Evolutionary conservation across 2,329 filamentous ascomycete species (phyloP).

Genomic region (Apiospora aurea): DNA sequence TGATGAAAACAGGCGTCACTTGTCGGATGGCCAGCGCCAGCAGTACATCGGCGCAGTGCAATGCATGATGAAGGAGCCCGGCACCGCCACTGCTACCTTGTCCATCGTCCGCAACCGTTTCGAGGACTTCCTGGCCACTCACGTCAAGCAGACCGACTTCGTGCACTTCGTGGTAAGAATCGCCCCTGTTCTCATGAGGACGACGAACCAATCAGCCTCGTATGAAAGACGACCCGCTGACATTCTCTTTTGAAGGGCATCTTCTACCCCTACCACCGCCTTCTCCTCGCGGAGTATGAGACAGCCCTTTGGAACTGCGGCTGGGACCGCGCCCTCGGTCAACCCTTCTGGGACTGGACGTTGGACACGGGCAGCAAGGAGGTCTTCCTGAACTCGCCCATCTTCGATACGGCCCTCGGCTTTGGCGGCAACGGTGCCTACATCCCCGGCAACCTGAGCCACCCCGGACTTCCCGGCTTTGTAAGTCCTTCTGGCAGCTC

Average conservation of each 20-base stretch:
- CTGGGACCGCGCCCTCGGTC: conserved; percentile 31
- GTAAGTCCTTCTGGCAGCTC: not conserved
- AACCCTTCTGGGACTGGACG: conserved; percentile 36
- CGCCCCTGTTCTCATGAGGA: not conserved
- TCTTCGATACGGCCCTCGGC: conserved; percentile 29
- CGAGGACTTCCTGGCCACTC: conserved; percentile 38
- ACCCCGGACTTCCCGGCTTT: conserved; percentile 22
- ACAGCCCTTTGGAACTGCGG: conserved; percentile 35
- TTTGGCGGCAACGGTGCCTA: conserved; percentile 31
- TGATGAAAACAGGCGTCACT: conserved; percentile 14
- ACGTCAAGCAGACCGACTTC: conserved; percentile 35
- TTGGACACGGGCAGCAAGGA: conserved; percentile 27
- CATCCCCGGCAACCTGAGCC: conserved; percentile 23
- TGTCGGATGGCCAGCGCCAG: conserved; percentile 24
- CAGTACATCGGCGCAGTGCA: conserved; percentile 28
- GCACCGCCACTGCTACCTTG: conserved; percentile 5
- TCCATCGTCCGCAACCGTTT: conserved; percentile 34
- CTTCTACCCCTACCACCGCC: conserved; percentile 28
- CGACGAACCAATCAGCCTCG: not conserved
- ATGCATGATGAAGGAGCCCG: conserved; percentile 26
- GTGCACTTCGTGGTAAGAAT: conserved; percentile 32
- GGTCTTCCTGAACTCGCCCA: conserved; percentile 26
- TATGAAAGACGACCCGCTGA: not conserved
- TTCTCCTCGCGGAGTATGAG: conserved; percentile 34
- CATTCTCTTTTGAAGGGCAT: conserved; percentile 7